phyloP scores from a whole-genome alignment of 805 yeast species.

The Ogataea corticis region DNA sequence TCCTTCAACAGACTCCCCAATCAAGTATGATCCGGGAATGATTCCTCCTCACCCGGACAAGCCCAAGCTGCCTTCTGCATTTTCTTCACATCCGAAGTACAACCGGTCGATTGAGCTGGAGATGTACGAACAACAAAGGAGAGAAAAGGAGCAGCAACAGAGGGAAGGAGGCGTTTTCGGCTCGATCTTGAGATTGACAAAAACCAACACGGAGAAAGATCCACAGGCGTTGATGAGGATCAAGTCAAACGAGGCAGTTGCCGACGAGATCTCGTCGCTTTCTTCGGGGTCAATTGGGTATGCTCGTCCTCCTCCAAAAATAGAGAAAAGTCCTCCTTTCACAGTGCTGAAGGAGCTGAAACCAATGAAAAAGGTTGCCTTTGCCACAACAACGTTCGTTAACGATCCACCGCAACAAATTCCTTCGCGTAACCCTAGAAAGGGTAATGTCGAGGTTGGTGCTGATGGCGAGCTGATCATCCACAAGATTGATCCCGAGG shows the following conservation, averaged over 20 bases:
- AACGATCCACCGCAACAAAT: slow-evolving; percentile 93
- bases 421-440: slow-evolving; percentile 79
- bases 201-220: slow-evolving; percentile 22
- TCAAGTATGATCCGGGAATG: slow-evolving; percentile 40
- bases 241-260: slow-evolving; percentile 19
- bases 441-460: slow-evolving; percentile 63
- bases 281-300: slow-evolving; percentile 18
- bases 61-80: slow-evolving; percentile 51
- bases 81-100: slow-evolving; percentile 34
- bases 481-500: slow-evolving; percentile 35
- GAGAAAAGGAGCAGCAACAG: slow-evolving; percentile 19
- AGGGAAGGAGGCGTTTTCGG: slow-evolving; percentile 31
- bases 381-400: slow-evolving; percentile 71
- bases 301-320: slow-evolving; percentile 32
- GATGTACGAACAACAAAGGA: slow-evolving; percentile 18
- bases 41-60: slow-evolving; percentile 53
- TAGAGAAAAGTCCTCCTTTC: slow-evolving; percentile 31
- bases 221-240: slow-evolving; percentile 15
- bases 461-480: slow-evolving; percentile 36
- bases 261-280: slow-evolving; percentile 11
- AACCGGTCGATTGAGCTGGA: slow-evolving; percentile 29
- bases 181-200: slow-evolving; percentile 31
- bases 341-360: slow-evolving; percentile 26
- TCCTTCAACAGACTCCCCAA: slow-evolving; percentile 23
- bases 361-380: slow-evolving; percentile 65